These are phyloP conservation scores for Myriosclerotinia scirpicola DNA, from an alignment of 2,329 filamentous ascomycete species.

Conservation along the genomic window DNA sequence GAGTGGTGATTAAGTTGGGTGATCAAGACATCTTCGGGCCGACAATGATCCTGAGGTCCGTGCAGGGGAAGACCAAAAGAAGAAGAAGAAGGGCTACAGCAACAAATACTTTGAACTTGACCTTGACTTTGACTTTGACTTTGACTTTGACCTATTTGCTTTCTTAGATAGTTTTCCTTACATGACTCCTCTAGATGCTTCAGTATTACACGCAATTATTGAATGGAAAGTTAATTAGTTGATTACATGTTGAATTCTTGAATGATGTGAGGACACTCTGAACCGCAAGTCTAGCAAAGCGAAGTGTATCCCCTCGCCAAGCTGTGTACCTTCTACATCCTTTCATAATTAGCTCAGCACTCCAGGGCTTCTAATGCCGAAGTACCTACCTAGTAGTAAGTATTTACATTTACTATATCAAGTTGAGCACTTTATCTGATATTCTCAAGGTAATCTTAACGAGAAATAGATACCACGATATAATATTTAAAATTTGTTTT, in stretches of 20 bases:
- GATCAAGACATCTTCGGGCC: neutral
- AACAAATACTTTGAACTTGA: neutral
- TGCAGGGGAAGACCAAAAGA: neutral
- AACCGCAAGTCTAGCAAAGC: too few relatives aligned
- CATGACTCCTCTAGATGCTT: neutral
- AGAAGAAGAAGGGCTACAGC: neutral
- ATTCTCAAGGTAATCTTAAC: neutral
- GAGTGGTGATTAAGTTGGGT: neutral
- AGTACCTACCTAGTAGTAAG: neutral
- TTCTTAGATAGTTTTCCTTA: neutral
- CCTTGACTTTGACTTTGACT: too few relatives aligned
- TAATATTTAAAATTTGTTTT: neutral
- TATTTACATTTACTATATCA: neutral
- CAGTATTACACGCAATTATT: neutral
- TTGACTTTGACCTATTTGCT: neutral
- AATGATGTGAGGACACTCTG: neutral
- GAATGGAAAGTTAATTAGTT: neutral
- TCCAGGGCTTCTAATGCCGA: too few relatives aligned
- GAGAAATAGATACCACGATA: neutral
- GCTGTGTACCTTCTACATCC: neutral
- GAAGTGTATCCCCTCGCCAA: neutral
- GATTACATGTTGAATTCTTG: neutral
- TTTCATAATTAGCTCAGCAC: neutral
- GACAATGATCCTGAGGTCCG: conserved; percentile 1
- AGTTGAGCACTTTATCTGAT: neutral